Evolutionary conservation across 192 early-diverging fungal genomes (phyloP), one percentile per base, ranked within the genome.

Genomic region (Helicostylum pulchrum): DNA sequence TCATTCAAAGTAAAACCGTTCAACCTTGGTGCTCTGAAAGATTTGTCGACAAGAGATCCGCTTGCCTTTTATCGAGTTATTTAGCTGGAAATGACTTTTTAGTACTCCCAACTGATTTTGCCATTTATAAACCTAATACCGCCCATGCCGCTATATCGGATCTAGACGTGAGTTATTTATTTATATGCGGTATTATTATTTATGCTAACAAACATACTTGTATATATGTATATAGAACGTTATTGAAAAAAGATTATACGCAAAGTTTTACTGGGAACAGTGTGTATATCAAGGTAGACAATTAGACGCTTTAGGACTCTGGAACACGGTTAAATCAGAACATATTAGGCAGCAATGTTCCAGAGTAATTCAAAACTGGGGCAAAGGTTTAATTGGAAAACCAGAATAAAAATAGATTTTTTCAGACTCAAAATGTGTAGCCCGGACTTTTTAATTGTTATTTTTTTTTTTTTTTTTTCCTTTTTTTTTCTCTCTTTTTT

Each of bases 271-370:
- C 63, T 77, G 80, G 39, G 83, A 85, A 42, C 68, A 75, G 9
- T 85, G 83, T 64, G 67, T 85, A n/a, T 73, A 83, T 62, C 78
- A 81, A 55, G 78, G 77, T 20, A 76, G 81, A 50, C 80, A 79
- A 26, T 75, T 85, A 26, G 73, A 75, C 60, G 60, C 76, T 5
- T 61, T 77, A 12, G 81, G 79, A 10, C 68, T 81, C 8, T 85
- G 83, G 83, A 71, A 81, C 2, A 74, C 76, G 19, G 64, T 65
- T 23, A 78, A 73, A 44, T 72, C 80, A 14, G 62, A 71, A 49
- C 77, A 85, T 34, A 65, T 70, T 20, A 67, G 62, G 20, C 34
- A 56, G 3, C 74, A 71, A 55, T 76, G 74, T 21, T 67, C 74
- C 6, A 47, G 74, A n/a, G 70, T 76, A 2, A 68, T 76, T 43